Conservation (phyloP, 2,329 filamentous ascomycete genomes). For the Aspergillus ruber region DNA sequence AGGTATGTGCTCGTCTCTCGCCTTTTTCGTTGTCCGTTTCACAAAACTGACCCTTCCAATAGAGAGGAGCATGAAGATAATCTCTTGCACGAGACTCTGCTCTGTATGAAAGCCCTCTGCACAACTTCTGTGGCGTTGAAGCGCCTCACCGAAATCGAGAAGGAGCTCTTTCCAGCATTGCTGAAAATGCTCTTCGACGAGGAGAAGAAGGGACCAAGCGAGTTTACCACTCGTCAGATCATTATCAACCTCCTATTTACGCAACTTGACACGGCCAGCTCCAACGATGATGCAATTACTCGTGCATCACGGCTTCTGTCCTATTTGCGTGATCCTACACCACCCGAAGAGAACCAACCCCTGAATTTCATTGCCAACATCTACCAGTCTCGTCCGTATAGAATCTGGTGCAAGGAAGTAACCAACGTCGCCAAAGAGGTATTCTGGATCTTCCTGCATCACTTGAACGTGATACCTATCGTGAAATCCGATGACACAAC, state of each 20-base stretch:
- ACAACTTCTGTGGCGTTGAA: conserved; percentile 82
- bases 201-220: conserved; percentile 95
- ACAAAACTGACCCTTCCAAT: conserved; percentile 47
- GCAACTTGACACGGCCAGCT: conserved; percentile 65
- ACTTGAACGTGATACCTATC: conserved; percentile 73
- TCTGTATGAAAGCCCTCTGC: conserved; percentile 89
- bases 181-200: conserved; percentile 89
- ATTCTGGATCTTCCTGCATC: conserved; percentile 98
- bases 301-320: conserved; percentile 68
- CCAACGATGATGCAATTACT: conserved; percentile 52
- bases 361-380: conserved; percentile 86
- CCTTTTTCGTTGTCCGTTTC: conserved; percentile 17
- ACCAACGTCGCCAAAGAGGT: conserved; percentile 93
- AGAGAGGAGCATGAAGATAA: conserved; percentile 95
- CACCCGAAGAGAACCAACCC: conserved; percentile 67
- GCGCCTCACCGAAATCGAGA: conserved; percentile 72
- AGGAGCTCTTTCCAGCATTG: conserved; percentile 75
- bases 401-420: conserved; percentile 89
- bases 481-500: conserved; percentile 26
- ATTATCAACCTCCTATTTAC: conserved; percentile 85
- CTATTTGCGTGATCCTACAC: conserved; percentile 74
- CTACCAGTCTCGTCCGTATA: conserved; percentile 78
- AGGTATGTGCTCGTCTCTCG: conserved; percentile 52
- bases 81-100: conserved; percentile 81
- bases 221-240: conserved; percentile 88